Evolutionary conservation across 345 rosid species (phyloP).

Genomic region (Corymbia maculata): DNA sequence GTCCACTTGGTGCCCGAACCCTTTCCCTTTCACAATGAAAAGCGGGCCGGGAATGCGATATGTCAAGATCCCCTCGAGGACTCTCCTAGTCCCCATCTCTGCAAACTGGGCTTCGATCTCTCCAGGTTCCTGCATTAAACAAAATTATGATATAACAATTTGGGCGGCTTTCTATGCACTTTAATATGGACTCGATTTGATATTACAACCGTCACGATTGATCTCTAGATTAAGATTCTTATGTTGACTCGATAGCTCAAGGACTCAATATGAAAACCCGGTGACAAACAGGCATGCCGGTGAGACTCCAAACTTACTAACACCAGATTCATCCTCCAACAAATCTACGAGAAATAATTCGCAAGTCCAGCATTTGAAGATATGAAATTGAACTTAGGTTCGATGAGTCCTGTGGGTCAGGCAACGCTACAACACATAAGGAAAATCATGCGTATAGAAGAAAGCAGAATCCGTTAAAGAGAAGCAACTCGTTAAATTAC

Average conservation of each 20-base stretch:
- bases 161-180: not conserved
- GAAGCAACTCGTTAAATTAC: not conserved
- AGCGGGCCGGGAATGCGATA: conserved; percentile 46
- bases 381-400: not conserved
- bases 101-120: conserved; percentile 56
- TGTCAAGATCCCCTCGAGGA: conserved; percentile 39
- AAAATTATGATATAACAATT: not conserved
- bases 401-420: not conserved
- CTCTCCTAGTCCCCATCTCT: conserved; percentile 31
- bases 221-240: not conserved
- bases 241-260: not conserved
- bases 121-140: conserved; percentile 36
- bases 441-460: not conserved
- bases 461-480: not conserved
- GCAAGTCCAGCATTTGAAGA: not conserved
- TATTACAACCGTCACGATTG: not conserved
- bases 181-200: not conserved
- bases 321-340: not conserved
- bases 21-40: conserved; percentile 33
- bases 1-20: conserved; percentile 21
- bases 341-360: not conserved
- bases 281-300: not conserved
- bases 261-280: not conserved
- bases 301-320: not conserved
- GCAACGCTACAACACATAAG: not conserved